Percentiles rank a stretch among this genome's conserved stretches.
phyloP scores from a whole-genome alignment of 331 rosid genomes.

The Telfairia occidentalis region DNA sequence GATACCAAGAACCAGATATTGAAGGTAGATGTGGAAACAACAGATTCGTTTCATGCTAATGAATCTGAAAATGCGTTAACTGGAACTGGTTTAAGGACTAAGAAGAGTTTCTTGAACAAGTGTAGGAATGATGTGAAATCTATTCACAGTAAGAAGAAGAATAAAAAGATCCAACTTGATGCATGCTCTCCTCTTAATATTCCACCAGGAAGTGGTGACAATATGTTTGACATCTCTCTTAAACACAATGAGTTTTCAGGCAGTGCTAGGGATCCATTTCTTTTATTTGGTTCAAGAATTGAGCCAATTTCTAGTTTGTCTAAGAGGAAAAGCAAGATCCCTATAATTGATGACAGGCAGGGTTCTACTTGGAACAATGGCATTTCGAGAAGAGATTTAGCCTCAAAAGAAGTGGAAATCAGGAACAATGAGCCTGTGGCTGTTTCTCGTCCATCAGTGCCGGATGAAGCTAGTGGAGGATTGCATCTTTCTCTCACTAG shows the following conservation, averaged over 20 bases:
- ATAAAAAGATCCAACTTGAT: slow-evolving; percentile 36
- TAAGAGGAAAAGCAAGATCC: slow-evolving; percentile 53
- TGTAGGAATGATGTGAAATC: slow-evolving; percentile 32
- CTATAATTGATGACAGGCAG: slow-evolving; percentile 29
- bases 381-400: slow-evolving; percentile 22
- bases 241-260: slow-evolving; percentile 25
- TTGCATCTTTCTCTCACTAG: slow-evolving; percentile 55
- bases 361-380: slow-evolving; percentile 28
- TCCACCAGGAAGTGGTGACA: slow-evolving; percentile 24
- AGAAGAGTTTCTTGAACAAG: slow-evolving; percentile 31
- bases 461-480: slow-evolving; percentile 32
- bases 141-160: slow-evolving; percentile 42
- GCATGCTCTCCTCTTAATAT: slow-evolving; percentile 29
- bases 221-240: slow-evolving; percentile 24
- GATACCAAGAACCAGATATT: slow-evolving; percentile 23
- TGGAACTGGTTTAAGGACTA: slow-evolving; percentile 24
- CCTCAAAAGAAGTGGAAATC: slow-evolving; percentile 31
- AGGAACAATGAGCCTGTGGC: slow-evolving; percentile 27
- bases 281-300: slow-evolving; percentile 21
- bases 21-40: slow-evolving; percentile 29
- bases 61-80: slow-evolving; percentile 27
- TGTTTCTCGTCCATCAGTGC: slow-evolving; percentile 29
- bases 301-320: slow-evolving; percentile 38
- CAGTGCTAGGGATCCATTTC: slow-evolving; percentile 28
- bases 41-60: slow-evolving; percentile 6